These are phyloP conservation scores for Smallanthus sonchifolius DNA, from an alignment of 129 eudicot species.

Conservation along the genomic window DNA sequence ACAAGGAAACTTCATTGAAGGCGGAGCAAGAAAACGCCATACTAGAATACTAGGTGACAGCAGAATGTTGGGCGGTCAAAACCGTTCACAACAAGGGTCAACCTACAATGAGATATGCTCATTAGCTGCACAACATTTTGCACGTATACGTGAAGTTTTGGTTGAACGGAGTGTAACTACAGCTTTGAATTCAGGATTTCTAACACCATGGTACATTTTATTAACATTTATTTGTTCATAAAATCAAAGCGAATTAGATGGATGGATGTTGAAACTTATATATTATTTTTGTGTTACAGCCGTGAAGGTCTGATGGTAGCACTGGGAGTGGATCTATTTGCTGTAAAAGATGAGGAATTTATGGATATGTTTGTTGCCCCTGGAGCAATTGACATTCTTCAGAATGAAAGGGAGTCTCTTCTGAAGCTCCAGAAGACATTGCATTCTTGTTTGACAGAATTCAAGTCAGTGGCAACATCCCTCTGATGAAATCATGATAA, in stretches of 20 bases:
- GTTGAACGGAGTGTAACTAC: constrained; percentile 86
- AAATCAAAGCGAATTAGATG: neutral
- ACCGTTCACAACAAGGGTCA: constrained; percentile 53
- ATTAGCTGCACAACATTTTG: constrained; percentile 79
- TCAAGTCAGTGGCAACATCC: constrained; percentile 69
- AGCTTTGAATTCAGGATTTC: constrained; percentile 73
- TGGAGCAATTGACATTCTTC: constrained; percentile 73
- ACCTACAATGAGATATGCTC: constrained; percentile 73
- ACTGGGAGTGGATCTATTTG: constrained; percentile 78
- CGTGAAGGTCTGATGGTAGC: constrained; percentile 76
- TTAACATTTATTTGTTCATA: neutral
- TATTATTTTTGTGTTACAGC: constrained; percentile 28
- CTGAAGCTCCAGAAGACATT: constrained; percentile 78
- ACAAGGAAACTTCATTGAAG: constrained; percentile 53
- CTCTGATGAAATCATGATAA: constrained; percentile 22
- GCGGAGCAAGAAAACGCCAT: constrained; percentile 72
- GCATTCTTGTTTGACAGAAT: constrained; percentile 84
- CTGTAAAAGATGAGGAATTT: constrained; percentile 75
- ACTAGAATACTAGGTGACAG: constrained; percentile 37
- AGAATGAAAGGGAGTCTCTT: constrained; percentile 61
- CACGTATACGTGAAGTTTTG: constrained; percentile 79
- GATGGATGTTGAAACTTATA: neutral
- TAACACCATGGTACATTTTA: constrained; percentile 81
- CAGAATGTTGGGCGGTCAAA: constrained; percentile 42
- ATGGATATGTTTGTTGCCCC: constrained; percentile 99